A percentile compares a stretch with the other conserved stretches of the same genome.
Conservation (phyloP, 148 eudicot species). For the Amaranthus cruentus region DNA sequence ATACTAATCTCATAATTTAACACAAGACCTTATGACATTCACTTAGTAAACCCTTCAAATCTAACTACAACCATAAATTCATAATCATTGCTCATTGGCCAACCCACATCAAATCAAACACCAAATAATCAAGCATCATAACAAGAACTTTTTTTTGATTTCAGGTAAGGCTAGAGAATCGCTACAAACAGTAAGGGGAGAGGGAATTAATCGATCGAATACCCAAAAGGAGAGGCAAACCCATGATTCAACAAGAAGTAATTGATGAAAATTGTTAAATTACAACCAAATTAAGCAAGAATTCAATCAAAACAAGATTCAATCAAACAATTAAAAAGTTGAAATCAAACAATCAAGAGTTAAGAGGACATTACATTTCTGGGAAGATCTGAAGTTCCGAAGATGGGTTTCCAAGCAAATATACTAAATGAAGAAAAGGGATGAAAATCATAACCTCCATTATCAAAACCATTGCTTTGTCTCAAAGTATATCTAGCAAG, state of each 20-base stretch:
- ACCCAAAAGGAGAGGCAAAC: too few species aligned
- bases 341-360: not conserved
- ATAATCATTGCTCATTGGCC: not conserved
- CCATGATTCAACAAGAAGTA: too few species aligned
- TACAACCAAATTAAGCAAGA: not conserved
- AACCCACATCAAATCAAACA: constrained; percentile 14
- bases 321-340: constrained; percentile 13
- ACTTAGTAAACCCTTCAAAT: not conserved
- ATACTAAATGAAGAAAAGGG: constrained; percentile 48
- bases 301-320: constrained; percentile 14
- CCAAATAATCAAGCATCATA: not conserved
- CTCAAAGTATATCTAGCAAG: constrained; percentile 52
- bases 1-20: not conserved
- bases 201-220: too few species aligned
- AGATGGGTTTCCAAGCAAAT: constrained; percentile 71
- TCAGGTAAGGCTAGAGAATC: too few species aligned
- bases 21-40: not conserved
- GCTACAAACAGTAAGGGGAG: too few species aligned
- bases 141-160: not conserved
- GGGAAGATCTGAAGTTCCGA: constrained; percentile 58
- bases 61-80: not conserved
- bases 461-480: not conserved
- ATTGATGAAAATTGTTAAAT: not conserved
- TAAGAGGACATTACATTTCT: constrained; percentile 42
- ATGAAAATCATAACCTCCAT: constrained; percentile 28